Conservation (phyloP, 2,329 filamentous ascomycete genomes). For the Rasamsonia emersonii region DNA sequence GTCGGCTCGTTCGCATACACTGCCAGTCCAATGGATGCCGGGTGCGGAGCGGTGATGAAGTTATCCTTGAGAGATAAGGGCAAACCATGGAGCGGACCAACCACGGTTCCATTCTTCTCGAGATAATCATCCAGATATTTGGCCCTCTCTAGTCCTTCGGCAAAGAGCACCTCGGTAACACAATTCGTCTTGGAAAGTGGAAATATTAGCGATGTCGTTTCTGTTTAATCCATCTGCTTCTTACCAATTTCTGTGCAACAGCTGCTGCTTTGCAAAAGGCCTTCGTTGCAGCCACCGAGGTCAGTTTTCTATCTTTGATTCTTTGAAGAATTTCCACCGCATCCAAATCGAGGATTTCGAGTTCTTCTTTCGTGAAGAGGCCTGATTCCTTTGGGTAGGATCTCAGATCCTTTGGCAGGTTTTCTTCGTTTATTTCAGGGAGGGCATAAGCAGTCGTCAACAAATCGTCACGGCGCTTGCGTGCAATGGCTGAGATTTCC, state of each 20-base stretch:
- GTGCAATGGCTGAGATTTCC: conserved; percentile 29
- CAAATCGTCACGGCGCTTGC: conserved; percentile 22
- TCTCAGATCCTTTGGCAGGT: conserved; percentile 21
- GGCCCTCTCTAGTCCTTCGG: conserved; percentile 27
- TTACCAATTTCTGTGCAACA: conserved; percentile 16
- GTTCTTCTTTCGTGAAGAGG: conserved; percentile 26
- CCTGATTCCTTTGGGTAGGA: conserved; percentile 30
- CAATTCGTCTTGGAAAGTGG: conserved; percentile 25
- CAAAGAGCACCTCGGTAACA: conserved; percentile 31
- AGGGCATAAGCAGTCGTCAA: conserved; percentile 9
- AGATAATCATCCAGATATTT: conserved; percentile 28
- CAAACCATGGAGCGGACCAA: conserved; percentile 32
- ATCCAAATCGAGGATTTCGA: conserved; percentile 30
- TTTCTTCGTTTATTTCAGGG: conserved; percentile 11
- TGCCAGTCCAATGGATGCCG: conserved; percentile 12
- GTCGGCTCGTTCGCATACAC: conserved; percentile 9
- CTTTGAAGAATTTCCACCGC: conserved; percentile 17
- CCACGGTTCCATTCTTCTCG: conserved; percentile 15
- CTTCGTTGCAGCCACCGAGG: conserved; percentile 37
- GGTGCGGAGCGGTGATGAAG: conserved; percentile 12
- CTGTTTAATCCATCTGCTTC: background rate
- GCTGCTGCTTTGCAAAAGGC: conserved; percentile 32
- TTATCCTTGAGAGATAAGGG: conserved; percentile 31
- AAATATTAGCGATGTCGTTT: background rate
- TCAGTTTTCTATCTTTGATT: conserved; percentile 25